Base-by-base conservation (phyloP, 2,329 filamentous ascomycete species). In the Sordariomycetes sp. region DNA sequence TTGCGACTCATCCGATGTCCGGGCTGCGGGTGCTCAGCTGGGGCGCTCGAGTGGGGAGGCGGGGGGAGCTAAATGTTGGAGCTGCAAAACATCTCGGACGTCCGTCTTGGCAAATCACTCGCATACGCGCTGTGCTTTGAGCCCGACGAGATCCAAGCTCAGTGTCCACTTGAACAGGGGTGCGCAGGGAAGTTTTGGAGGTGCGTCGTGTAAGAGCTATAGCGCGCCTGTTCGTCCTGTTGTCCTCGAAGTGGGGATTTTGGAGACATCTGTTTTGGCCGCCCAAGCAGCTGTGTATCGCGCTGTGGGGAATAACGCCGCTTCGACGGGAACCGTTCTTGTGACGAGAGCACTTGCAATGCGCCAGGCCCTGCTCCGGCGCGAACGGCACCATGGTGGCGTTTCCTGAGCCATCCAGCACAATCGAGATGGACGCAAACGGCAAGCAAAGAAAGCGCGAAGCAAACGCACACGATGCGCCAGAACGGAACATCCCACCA, bases 401-500 rank as follows among this genome's bases (percentile, higher is more conserved):
- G n/a, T n/a, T n/a, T 32, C 28, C 28, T 32, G 28, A 8, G 28
- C 28, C 28, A 32, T 32, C 28, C 28, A 32, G 28, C 28, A 3
- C 6, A n/a, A 17, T n/a, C 39, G 39, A 15, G 36, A 45, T 13
- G 6, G 39, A 45, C 39, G 39, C 15, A 32, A 32, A 32, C 28
- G n/a, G 39, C 39, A 50, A 22, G 45, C 20, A 12, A 20, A 22
- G 22, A 50, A 50, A 8, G 20, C 45, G 32, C 25, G 34, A 15
- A 22, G 34, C 15, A 56, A 17, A 54, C 3, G 22, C 42, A 22
- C 22, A n/a, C 2, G 1, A 7, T 50, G 45, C 45, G 3, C 45
- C 3, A 20, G 20, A 22, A 1, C 24, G 24, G 7, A 22, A 10
- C n/a, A 50, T 13, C 45, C 58, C 59, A 75, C 77, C 64, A 76